Evolutionary conservation across 1,284 basidiomycete species (phyloP), one percentile per base, ranked within the genome.

Genomic region (Ustilago curta): DNA sequence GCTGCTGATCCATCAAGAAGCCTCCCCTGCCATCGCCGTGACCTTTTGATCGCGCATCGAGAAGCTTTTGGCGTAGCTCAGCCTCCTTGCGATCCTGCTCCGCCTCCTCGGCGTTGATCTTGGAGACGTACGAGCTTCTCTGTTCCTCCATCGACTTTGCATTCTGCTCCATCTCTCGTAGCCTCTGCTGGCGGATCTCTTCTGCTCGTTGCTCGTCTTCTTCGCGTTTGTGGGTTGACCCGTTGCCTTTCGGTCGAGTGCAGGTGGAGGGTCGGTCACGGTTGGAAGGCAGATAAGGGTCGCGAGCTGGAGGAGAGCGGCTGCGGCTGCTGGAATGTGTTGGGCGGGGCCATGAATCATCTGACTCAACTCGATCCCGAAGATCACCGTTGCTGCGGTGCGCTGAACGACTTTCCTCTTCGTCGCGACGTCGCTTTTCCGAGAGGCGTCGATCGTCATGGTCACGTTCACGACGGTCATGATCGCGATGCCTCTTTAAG

Each of bases 101-200:
- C 1, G 57, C 55, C 44, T 84, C 83, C 21, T 79, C 63, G 2
- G 62, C 68, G 19, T 70, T 67, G 42, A 83, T 72, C 45, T 72
- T 74, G 18, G 56, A 54, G 12, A 84, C 56, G 49, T 77, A 75
- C 5, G 73, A 71, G 43, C 50, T 55, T n/a, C 93, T 89, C 59
- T 93, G 90, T 1, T 84, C 81, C 40, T 88, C 88, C 87, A 94
- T 88, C 18, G 86, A 83, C 27, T 87, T 85, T 1, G 95, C 95
- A 71, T 91, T 89, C 1, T 88, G 85, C 27, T 90, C 87, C 95
- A 97, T 97, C 11, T 93, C 92, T 0, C 93, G 94, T 19, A 97
- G 88, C 32, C 91, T 90, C 23, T 92, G 92, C 2, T 91, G 91
- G 32, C 94, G 91, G 58, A 91, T 90, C 1, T 89, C 88, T 48